These are phyloP conservation scores for Candida nitratophila DNA, from an alignment of 805 yeast species.

Conservation along the genomic window DNA sequence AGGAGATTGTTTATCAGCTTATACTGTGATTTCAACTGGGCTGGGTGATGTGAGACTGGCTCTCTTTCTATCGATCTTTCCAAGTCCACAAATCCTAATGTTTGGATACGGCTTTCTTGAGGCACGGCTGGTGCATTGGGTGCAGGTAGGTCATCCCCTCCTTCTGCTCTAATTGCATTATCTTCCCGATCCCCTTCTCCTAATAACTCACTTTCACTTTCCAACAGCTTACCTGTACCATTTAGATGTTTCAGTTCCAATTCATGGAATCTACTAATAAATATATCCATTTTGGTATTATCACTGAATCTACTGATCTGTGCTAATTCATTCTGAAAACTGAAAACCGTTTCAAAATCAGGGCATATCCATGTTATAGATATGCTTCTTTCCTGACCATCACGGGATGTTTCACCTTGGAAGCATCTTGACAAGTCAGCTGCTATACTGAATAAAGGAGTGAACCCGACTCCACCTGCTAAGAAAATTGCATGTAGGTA, in stretches of 20 bases:
- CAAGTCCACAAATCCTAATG: neutral
- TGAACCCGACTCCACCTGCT: constrained; percentile 63
- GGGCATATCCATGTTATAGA: constrained; percentile 24
- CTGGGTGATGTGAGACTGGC: neutral
- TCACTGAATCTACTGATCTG: constrained; percentile 16
- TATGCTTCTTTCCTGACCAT: constrained; percentile 15
- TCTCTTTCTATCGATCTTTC: neutral
- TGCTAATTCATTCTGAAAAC: constrained; percentile 23
- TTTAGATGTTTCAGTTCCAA: neutral
- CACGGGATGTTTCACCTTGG: constrained; percentile 21
- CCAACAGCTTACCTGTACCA: too few relatives aligned
- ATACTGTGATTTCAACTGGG: neutral
- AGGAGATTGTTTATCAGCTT: neutral
- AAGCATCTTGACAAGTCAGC: constrained; percentile 28
- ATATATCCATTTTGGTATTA: constrained; percentile 20
- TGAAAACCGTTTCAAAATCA: constrained; percentile 22
- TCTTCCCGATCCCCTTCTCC: neutral
- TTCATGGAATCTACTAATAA: constrained; percentile 15
- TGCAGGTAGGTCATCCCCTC: too few relatives aligned
- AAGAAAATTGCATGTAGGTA: constrained; percentile 42
- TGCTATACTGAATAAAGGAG: constrained; percentile 46
- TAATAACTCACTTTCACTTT: neutral
- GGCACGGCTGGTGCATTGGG: too few relatives aligned
- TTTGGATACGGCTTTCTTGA: too few relatives aligned
- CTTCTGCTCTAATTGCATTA: too few relatives aligned